Conservation (phyloP, 2,329 filamentous ascomycete species). For the Ophiocordyceps camponoti-saundersi region DNA sequence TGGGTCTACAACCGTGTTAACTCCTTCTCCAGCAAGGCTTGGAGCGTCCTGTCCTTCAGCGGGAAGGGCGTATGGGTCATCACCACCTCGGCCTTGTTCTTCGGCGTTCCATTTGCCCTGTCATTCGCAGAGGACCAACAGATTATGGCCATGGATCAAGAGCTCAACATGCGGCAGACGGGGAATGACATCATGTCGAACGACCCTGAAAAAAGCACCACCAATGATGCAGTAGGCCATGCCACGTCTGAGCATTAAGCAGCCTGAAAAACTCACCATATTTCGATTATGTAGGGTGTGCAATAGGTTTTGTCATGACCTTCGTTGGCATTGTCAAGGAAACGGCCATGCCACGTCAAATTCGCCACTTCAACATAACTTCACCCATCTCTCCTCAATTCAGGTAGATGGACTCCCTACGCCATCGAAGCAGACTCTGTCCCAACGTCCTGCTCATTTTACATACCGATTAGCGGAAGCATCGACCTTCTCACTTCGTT, state of each 20-base stretch:
- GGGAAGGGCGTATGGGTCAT: conserved; percentile 86
- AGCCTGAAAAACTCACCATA: conserved; percentile 22
- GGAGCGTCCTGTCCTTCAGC: conserved; percentile 47
- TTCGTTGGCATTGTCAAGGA: not conserved
- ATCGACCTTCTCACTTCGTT: not conserved
- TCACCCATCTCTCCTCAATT: not conserved
- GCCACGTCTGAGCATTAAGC: conserved; percentile 29
- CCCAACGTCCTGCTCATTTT: not conserved
- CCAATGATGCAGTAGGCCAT: conserved; percentile 30
- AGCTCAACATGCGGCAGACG: conserved; percentile 88
- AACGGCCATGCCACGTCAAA: not conserved
- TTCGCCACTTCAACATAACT: not conserved
- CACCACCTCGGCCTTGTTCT: conserved; percentile 71
- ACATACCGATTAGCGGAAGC: not conserved
- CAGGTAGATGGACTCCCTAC: not conserved
- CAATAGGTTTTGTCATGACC: not conserved
- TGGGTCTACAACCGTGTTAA: conserved; percentile 45
- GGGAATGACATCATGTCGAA: conserved; percentile 54
- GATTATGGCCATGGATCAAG: conserved; percentile 92
- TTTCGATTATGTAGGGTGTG: not conserved
- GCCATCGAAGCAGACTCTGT: not conserved
- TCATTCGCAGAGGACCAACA: conserved; percentile 94
- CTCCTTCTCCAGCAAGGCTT: conserved; percentile 30
- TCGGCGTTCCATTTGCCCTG: conserved; percentile 86
- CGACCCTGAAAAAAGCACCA: conserved; percentile 25